Conservation (phyloP, 2,329 filamentous ascomycete species). For the Colletotrichum chrysophilum region DNA sequence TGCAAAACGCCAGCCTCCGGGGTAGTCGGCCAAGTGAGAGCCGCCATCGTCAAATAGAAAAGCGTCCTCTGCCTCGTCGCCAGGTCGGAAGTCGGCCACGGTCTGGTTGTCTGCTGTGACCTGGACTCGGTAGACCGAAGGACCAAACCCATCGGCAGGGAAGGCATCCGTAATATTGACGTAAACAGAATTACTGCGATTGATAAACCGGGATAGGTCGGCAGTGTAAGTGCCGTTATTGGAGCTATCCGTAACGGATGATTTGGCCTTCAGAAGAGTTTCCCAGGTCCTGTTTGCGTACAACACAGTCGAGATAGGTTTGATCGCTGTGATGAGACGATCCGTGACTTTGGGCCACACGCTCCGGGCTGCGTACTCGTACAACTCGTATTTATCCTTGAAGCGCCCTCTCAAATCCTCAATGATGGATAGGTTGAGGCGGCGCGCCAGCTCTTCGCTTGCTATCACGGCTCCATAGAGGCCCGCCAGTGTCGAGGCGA, state of each 20-base stretch:
- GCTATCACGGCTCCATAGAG: neutral
- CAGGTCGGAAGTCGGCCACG: neutral
- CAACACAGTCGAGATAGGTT: neutral
- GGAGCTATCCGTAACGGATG: neutral
- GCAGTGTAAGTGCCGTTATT: neutral
- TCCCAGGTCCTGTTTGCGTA: conserved; percentile 1
- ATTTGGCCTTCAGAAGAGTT: neutral
- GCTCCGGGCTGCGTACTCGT: neutral
- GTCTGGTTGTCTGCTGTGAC: neutral
- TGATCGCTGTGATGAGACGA: neutral
- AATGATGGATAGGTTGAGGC: neutral
- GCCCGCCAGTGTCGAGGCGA: neutral
- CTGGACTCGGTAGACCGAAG: neutral
- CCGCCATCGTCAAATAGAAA: neutral
- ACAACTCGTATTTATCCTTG: neutral
- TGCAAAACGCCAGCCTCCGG: conserved; percentile 1
- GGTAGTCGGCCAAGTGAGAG: neutral
- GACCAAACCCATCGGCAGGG: neutral
- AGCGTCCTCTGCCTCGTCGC: neutral
- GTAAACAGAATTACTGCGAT: neutral
- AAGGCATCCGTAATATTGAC: neutral
- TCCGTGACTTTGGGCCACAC: neutral
- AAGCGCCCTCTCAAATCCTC: neutral
- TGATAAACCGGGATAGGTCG: neutral
- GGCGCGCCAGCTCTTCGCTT: neutral